Evolutionary conservation across 768 basidiomycete genomes (phyloP).

Genomic region (Crucibulum laeve): DNA sequence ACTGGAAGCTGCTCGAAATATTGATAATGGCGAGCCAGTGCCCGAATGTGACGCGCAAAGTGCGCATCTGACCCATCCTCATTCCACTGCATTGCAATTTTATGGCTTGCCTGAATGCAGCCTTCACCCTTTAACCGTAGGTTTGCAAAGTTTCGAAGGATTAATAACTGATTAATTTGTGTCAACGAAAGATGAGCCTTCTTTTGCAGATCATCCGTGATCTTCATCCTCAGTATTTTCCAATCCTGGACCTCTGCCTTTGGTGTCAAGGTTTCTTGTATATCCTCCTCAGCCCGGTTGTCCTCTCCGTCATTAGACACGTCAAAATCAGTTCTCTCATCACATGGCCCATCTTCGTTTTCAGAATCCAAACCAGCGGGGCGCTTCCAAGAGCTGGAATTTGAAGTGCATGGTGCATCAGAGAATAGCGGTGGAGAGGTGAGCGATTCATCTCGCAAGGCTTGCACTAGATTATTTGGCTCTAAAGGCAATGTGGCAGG

Average conservation of each 20-base stretch:
- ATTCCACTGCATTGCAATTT: conserved; percentile 32
- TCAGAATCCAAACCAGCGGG: neutral
- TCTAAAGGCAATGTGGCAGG: too few relatives aligned
- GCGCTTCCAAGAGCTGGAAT: too few relatives aligned
- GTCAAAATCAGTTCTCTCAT: neutral
- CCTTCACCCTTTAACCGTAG: conserved; percentile 21
- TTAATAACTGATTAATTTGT: conserved; percentile 23
- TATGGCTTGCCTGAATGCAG: conserved; percentile 20
- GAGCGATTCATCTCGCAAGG: too few relatives aligned
- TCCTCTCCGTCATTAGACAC: neutral
- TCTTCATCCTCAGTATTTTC: conserved; percentile 18
- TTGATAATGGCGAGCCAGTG: conserved; percentile 27
- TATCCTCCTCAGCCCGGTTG: neutral
- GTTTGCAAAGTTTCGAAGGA: conserved; percentile 27
- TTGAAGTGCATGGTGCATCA: too few relatives aligned
- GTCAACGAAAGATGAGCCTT: conserved; percentile 16
- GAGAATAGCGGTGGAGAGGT: too few relatives aligned
- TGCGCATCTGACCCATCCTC: conserved; percentile 15
- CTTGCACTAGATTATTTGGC: too few relatives aligned
- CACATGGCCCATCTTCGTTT: neutral
- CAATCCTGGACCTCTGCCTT: conserved; percentile 11
- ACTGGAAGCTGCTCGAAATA: conserved; percentile 23
- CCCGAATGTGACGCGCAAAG: conserved; percentile 19
- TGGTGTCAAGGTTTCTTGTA: neutral
- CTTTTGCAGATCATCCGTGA: conserved; percentile 19